Evolutionary conservation across 139 green algal species (phyloP).

Genomic region (Yamagishiella unicocca): DNA sequence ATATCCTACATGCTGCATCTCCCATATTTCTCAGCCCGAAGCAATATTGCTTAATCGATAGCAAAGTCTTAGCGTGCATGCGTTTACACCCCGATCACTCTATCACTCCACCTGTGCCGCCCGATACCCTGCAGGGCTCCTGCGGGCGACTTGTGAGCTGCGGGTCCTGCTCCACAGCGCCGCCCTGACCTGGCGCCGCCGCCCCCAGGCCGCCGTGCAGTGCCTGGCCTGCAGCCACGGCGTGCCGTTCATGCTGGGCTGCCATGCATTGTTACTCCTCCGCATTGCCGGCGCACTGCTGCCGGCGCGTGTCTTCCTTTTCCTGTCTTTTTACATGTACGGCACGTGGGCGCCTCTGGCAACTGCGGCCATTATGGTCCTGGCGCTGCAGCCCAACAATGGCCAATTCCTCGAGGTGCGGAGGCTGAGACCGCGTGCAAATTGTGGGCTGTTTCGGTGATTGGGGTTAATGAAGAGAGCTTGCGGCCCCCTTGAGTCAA

Average conservation of each 20-base stretch:
- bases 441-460: no score
- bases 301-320: background rate
- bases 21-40: no score
- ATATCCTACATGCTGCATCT: no score
- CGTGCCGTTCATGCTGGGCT: conserved; percentile 16
- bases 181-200: background rate
- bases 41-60: no score
- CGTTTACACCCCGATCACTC: no score
- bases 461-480: no score
- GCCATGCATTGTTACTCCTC: conserved; percentile 2
- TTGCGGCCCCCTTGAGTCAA: no score
- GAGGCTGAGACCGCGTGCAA: no score
- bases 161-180: background rate
- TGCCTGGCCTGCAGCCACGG: conserved; percentile 33
- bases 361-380: background rate
- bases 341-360: conserved; percentile 3
- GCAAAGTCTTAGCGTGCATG: no score
- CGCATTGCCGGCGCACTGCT: conserved; percentile 1
- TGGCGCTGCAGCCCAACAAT: conserved; percentile 30
- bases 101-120: no score
- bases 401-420: conserved; percentile 16
- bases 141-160: background rate
- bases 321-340: conserved; percentile 3
- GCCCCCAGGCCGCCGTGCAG: conserved; percentile 21
- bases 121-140: background rate